Evolutionary conservation across 768 basidiomycete species (phyloP).

Genomic region (Boletus fagicola): DNA sequence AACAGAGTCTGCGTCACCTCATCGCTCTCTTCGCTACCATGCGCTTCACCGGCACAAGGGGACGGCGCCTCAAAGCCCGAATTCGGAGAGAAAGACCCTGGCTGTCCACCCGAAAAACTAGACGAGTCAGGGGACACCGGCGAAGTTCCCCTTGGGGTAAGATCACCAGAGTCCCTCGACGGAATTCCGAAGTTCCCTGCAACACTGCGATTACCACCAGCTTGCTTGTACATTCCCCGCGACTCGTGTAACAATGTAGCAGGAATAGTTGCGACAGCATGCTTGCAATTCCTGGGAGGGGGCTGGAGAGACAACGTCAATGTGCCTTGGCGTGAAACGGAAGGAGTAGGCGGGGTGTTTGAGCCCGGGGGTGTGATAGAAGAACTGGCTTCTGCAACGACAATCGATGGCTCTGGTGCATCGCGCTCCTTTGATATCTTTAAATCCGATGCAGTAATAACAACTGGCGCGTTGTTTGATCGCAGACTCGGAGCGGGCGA

Average conservation of each 20-base stretch:
- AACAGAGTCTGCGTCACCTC: not conserved
- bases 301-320: conserved; percentile 34
- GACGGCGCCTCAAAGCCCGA: not conserved
- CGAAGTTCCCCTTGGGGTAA: conserved; percentile 10
- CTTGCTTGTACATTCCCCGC: conserved; percentile 26
- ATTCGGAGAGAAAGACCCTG: conserved; percentile 5
- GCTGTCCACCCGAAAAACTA: conserved; percentile 2
- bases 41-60: not conserved
- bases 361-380: conserved; percentile 33
- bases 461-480: conserved; percentile 21
- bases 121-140: conserved; percentile 6
- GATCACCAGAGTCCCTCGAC: conserved; percentile 8
- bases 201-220: conserved; percentile 27
- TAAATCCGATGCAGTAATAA: conserved; percentile 30
- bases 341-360: conserved; percentile 14
- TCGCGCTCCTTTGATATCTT: conserved; percentile 43
- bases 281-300: conserved; percentile 32
- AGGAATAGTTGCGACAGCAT: conserved; percentile 2
- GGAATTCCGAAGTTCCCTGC: conserved; percentile 32
- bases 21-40: conserved; percentile 4
- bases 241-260: conserved; percentile 2
- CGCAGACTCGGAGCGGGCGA: conserved; percentile 30
- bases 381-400: conserved; percentile 9
- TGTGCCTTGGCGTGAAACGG: conserved; percentile 34
- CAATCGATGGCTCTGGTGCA: conserved; percentile 16